These are phyloP conservation scores for Wallacemonas sp. DNA, from an alignment of 208 protist genomes.

Conservation along the genomic window DNA sequence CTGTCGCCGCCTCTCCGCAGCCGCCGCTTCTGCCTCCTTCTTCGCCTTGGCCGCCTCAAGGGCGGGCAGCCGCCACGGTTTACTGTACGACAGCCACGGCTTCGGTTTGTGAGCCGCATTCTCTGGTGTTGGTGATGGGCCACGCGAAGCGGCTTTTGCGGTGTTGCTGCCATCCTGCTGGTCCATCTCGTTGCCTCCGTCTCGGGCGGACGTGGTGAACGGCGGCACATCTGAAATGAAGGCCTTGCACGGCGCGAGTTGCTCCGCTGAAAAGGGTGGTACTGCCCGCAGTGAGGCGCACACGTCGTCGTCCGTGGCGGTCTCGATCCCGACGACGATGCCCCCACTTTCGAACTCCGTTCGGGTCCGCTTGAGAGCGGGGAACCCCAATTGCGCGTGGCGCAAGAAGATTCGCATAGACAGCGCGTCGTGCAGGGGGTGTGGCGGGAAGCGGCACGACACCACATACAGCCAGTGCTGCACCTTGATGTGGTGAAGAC, in stretches of 20 bases:
- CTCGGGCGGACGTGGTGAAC: constrained; percentile 4
- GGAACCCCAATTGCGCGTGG: constrained; percentile 50
- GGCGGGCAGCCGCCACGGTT: constrained; percentile 51
- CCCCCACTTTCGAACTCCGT: neutral
- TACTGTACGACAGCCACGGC: constrained; percentile 68
- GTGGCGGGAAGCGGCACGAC: constrained; percentile 48
- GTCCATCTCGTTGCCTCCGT: neutral
- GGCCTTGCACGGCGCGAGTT: constrained; percentile 8
- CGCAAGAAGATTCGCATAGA: constrained; percentile 45
- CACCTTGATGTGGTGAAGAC: constrained; percentile 62
- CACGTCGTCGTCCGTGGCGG: constrained; percentile 9
- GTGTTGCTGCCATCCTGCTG: no score
- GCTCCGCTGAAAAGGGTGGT: neutral
- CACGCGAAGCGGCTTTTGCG: neutral
- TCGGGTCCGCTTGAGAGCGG: constrained; percentile 27
- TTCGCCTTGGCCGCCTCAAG: constrained; percentile 38
- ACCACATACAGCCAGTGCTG: constrained; percentile 79
- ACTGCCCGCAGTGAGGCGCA: constrained; percentile 15
- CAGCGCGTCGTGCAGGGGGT: constrained; percentile 36
- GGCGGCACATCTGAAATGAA: constrained; percentile 16
- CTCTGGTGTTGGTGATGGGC: neutral
- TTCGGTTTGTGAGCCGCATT: constrained; percentile 16
- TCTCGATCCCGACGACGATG: constrained; percentile 4
- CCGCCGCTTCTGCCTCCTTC: constrained; percentile 23
- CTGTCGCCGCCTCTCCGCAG: constrained; percentile 17